phyloP scores from a whole-genome alignment of 139 green algal species.

The Spirogloea muscicola region DNA sequence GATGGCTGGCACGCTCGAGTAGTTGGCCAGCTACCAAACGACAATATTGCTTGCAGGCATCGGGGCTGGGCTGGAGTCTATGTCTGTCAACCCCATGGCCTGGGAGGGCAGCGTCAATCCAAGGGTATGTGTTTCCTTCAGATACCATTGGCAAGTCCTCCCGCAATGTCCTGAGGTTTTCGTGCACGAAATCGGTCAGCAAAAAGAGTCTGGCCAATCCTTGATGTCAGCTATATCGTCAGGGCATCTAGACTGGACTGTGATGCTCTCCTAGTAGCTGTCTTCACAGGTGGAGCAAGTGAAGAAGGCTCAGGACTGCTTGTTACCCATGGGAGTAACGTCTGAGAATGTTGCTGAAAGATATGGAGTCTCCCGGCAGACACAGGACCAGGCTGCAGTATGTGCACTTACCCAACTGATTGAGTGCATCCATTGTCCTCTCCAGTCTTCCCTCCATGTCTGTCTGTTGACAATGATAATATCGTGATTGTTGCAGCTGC shows the following conservation, averaged over 20 bases:
- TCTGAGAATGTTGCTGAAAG: constrained; percentile 94
- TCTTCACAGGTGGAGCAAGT: constrained; percentile 48
- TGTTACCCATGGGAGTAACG: constrained; percentile 98
- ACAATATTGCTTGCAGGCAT: constrained; percentile 62
- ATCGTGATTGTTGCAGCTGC: not conserved
- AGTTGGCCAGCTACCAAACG: too few relatives aligned
- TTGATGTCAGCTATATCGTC: too few relatives aligned
- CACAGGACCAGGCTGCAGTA: constrained; percentile 71
- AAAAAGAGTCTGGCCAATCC: too few relatives aligned
- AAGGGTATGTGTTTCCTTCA: constrained; percentile 57
- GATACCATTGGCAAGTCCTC: too few relatives aligned
- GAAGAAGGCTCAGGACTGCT: constrained; percentile 75
- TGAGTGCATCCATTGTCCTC: constrained; percentile 12
- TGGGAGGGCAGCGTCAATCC: constrained; percentile 95
- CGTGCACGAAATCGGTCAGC: too few relatives aligned
- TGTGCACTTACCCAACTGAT: constrained; percentile 8
- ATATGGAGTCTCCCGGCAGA: constrained; percentile 68
- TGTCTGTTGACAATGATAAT: constrained; percentile 1
- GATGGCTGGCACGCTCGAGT: not conserved
- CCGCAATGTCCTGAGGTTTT: too few relatives aligned
- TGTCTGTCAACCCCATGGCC: constrained; percentile 92
- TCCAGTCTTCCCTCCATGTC: not conserved
- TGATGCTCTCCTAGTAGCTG: not conserved
- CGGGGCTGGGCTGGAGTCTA: constrained; percentile 87
- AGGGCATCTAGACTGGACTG: too few relatives aligned